Percentiles rank a stretch among this genome's conserved stretches.
phyloP scores from a whole-genome alignment of 2,329 filamentous ascomycete species.

The Aspergillus vadensis region DNA sequence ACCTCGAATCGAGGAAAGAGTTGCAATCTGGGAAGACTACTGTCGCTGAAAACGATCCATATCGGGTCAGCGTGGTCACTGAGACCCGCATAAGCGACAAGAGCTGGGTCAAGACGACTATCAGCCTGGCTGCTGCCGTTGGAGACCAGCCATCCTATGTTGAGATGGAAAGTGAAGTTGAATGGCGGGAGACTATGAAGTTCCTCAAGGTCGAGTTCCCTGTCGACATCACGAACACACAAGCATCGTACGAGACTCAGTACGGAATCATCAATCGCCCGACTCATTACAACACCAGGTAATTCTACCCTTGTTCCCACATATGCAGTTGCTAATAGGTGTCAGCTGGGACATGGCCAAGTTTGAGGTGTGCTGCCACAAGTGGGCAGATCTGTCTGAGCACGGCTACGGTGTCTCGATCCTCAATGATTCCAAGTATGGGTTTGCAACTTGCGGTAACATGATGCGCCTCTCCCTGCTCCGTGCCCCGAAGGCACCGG shows the following conservation, averaged over 20 bases:
- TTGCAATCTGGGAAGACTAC: conserved; percentile 68
- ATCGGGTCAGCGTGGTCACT: conserved; percentile 79
- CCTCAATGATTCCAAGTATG: conserved; percentile 94
- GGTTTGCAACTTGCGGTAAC: conserved; percentile 86
- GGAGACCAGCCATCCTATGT: conserved; percentile 68
- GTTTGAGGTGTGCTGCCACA: conserved; percentile 95
- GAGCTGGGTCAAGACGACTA: conserved; percentile 83
- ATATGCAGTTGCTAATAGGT: conserved; percentile 25
- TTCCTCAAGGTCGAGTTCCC: conserved; percentile 99
- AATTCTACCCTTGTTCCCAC: conserved; percentile 30
- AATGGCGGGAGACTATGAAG: conserved; percentile 96
- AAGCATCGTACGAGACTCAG: conserved; percentile 93
- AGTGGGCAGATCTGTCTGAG: conserved; percentile 88
- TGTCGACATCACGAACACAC: conserved; percentile 84
- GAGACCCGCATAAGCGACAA: conserved; percentile 84
- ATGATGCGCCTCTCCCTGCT: conserved; percentile 87
- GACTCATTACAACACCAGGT: conserved; percentile 95
- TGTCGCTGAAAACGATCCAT: conserved; percentile 70
- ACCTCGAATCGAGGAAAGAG: conserved; percentile 81
- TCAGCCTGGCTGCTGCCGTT: conserved; percentile 72
- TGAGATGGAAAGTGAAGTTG: conserved; percentile 81
- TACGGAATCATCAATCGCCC: conserved; percentile 86
- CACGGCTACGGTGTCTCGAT: conserved; percentile 87
- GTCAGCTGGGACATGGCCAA: conserved; percentile 90
- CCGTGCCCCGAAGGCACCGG: conserved; percentile 86